These are phyloP conservation scores for Trypanosoma boissoni DNA, from an alignment of 208 protist genomes.

Conservation along the genomic window DNA sequence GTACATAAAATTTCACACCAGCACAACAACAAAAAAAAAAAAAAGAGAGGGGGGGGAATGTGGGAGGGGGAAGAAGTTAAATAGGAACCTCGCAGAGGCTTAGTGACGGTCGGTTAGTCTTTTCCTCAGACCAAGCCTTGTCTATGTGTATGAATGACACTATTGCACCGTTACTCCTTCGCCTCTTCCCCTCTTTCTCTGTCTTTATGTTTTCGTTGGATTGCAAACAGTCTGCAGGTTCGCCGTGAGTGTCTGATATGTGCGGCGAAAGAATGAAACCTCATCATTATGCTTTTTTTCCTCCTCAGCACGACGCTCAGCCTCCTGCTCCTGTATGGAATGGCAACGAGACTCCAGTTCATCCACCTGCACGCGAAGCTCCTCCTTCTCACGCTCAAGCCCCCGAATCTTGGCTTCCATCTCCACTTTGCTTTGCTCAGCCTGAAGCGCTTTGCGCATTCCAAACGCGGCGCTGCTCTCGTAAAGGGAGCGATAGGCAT, in stretches of 20 bases:
- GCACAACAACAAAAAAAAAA: background rate
- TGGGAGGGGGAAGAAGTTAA: too few species aligned
- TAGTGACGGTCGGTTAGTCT: too few species aligned
- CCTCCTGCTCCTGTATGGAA: constrained; percentile 89
- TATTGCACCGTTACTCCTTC: too few species aligned
- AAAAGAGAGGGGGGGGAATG: too few species aligned
- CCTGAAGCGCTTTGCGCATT: constrained; percentile 98
- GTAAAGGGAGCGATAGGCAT: constrained; percentile 83
- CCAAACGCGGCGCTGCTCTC: constrained; percentile 92
- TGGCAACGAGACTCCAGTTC: constrained; percentile 68
- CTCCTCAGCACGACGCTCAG: constrained; percentile 88
- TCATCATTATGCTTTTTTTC: constrained; percentile 97
- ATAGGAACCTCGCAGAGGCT: too few species aligned
- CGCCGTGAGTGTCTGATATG: constrained; percentile 94
- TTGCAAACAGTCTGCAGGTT: constrained; percentile 90
- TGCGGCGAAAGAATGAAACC: constrained; percentile 94
- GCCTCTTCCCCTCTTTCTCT: too few species aligned
- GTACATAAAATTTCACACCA: background rate
- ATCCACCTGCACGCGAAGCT: constrained; percentile 89
- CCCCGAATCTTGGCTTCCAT: constrained; percentile 91
- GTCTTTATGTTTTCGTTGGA: constrained; percentile 59
- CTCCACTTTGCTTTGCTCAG: constrained; percentile 96
- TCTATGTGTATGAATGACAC: too few species aligned
- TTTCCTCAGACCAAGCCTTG: too few species aligned
- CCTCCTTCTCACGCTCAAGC: constrained; percentile 93